phyloP scores from a whole-genome alignment of 2,329 filamentous ascomycete species.

The Microascus cirrosus region DNA sequence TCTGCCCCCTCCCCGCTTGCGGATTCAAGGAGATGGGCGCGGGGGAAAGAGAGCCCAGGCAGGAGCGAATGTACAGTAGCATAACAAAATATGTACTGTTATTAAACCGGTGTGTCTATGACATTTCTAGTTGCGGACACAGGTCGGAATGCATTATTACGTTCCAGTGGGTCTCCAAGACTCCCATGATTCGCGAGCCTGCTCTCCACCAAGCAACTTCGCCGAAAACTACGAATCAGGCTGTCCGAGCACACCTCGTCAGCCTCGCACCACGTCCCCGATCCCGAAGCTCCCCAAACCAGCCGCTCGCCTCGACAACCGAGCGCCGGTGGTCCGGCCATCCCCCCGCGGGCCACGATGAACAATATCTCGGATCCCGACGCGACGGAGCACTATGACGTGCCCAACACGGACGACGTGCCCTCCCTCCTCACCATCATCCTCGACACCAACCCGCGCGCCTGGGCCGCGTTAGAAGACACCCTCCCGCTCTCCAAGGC shows the following conservation, averaged over 20 bases:
- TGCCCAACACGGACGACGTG: constrained; percentile 39
- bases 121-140: too few species aligned
- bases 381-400: constrained; percentile 50
- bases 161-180: not conserved
- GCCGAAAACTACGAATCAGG: too few species aligned
- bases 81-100: too few species aligned
- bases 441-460: constrained; percentile 91
- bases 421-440: constrained; percentile 85
- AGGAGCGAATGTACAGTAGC: too few species aligned
- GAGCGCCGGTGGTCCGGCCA: constrained; percentile 1
- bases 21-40: too few species aligned
- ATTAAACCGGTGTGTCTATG: too few species aligned
- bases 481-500: constrained; percentile 73
- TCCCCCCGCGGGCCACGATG: constrained; percentile 23
- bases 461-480: constrained; percentile 70
- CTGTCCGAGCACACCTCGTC: not conserved
- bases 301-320: not conserved
- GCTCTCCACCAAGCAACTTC: not conserved
- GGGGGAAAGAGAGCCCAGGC: too few species aligned
- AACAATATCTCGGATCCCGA: constrained; percentile 39
- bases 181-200: not conserved
- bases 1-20: too few species aligned
- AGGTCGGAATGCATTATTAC: too few species aligned
- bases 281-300: not conserved
- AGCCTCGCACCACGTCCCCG: not conserved